Conservation (phyloP, 345 rosid genomes). For the Erodium maritimum region DNA sequence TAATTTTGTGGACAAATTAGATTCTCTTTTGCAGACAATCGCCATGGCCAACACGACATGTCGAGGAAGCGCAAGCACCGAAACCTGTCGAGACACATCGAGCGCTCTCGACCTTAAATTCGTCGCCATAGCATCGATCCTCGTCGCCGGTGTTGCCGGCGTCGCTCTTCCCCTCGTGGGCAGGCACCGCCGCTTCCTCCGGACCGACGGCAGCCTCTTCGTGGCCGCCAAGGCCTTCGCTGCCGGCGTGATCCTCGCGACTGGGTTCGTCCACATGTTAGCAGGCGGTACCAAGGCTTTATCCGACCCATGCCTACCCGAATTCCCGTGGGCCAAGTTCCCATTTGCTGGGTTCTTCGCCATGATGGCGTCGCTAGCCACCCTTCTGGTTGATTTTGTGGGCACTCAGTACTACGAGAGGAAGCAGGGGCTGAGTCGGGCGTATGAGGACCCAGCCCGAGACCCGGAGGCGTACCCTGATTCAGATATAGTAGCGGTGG, state of each 20-base stretch:
- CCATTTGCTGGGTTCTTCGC: slow-evolving; percentile 85
- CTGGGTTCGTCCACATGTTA: slow-evolving; percentile 95
- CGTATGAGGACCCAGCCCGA: slow-evolving; percentile 31
- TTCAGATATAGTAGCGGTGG: slow-evolving; percentile 33
- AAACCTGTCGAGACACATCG: slow-evolving; percentile 49
- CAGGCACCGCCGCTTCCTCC: slow-evolving; percentile 46
- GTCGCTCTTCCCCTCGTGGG: slow-evolving; percentile 67
- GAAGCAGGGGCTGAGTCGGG: slow-evolving; percentile 45
- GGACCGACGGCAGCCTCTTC: slow-evolving; percentile 49
- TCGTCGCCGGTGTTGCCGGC: slow-evolving; percentile 51
- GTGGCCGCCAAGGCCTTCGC: slow-evolving; percentile 84
- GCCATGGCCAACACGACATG: slow-evolving; percentile 30
- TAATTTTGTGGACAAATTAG: slow-evolving; percentile 23
- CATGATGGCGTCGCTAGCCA: slow-evolving; percentile 61
- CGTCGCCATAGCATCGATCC: slow-evolving; percentile 62
- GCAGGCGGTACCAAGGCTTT: slow-evolving; percentile 49
- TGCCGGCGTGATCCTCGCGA: slow-evolving; percentile 87
- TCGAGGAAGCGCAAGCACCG: slow-evolving; percentile 23
- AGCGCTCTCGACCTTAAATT: slow-evolving; percentile 50
- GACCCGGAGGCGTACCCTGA: slow-evolving; percentile 26
- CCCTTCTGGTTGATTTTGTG: slow-evolving; percentile 71
- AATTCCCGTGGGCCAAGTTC: slow-evolving; percentile 64
- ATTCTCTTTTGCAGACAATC: slow-evolving; percentile 23
- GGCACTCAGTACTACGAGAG: slow-evolving; percentile 85
- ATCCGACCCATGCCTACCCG: slow-evolving; percentile 54